phyloP scores from a whole-genome alignment of 768 basidiomycete genomes.

The Leccinellum albellum region DNA sequence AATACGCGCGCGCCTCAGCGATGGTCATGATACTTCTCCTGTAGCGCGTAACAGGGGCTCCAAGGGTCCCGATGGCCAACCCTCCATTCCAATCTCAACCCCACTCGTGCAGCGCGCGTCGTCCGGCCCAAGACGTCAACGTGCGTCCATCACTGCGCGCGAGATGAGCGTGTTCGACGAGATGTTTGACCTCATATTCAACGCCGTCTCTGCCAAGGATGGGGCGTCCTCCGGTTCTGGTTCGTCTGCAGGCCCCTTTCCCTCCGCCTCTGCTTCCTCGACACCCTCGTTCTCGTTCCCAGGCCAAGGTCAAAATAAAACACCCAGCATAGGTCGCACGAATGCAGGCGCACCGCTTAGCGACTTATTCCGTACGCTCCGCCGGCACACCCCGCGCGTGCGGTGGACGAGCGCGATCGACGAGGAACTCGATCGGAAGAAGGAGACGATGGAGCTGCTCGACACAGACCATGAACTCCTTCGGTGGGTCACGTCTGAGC shows the following conservation, averaged over 20 bases:
- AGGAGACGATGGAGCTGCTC: conserved; percentile 73
- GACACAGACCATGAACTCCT: conserved; percentile 66
- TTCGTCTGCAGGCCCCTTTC: background rate
- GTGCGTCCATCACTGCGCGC: conserved; percentile 63
- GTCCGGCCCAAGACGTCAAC: conserved; percentile 26
- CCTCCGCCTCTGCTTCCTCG: background rate
- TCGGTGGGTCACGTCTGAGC: conserved; percentile 64
- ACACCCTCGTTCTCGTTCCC: background rate
- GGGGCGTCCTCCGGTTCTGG: conserved; percentile 1
- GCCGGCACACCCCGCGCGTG: conserved; percentile 42
- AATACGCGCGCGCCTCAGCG: conserved; percentile 8
- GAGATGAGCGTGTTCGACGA: conserved; percentile 67
- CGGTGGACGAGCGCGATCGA: conserved; percentile 51
- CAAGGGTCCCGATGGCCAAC: too few species aligned
- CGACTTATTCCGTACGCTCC: conserved; percentile 55
- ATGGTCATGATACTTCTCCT: background rate
- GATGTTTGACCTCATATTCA: conserved; percentile 72
- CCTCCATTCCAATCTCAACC: too few species aligned
- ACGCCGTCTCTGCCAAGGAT: conserved; percentile 41
- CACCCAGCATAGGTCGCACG: conserved; percentile 15
- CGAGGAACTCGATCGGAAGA: conserved; percentile 39
- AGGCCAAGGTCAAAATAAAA: background rate
- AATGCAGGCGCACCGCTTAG: conserved; percentile 25
- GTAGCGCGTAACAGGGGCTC: background rate
- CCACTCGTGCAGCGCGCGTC: conserved; percentile 9